Conservation (phyloP, 208 protist genomes). For the Blechomonas ayalai region DNA sequence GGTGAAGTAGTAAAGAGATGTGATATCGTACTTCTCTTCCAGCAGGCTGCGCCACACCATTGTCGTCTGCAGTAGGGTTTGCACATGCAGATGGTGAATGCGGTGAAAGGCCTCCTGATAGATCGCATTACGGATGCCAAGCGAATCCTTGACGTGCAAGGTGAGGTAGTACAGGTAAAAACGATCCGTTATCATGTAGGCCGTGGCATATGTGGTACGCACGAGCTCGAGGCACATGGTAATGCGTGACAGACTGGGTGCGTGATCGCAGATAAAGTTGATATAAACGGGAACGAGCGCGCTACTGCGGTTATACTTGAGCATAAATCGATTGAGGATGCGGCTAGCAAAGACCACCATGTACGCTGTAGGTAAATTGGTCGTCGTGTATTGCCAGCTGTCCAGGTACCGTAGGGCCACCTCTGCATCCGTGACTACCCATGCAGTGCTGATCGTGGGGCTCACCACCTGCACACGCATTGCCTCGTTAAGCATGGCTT, state of each 20-base stretch:
- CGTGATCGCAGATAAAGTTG: constrained; percentile 16
- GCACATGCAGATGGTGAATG: background rate
- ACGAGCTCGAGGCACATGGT: constrained; percentile 12
- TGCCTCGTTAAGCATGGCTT: constrained; percentile 6
- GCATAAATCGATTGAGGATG: constrained; percentile 15
- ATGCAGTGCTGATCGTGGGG: constrained; percentile 6
- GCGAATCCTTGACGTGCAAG: constrained; percentile 2
- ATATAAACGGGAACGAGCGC: constrained; percentile 5
- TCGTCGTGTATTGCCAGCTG: constrained; percentile 2
- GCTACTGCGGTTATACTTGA: constrained; percentile 3
- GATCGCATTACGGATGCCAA: constrained; percentile 7
- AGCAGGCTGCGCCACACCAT: constrained; percentile 9
- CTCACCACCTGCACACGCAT: constrained; percentile 10
- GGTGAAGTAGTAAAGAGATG: constrained; percentile 13
- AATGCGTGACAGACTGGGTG: constrained; percentile 11
- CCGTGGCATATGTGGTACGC: background rate
- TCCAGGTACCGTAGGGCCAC: constrained; percentile 6
- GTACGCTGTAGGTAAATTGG: constrained; percentile 10
- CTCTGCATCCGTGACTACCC: constrained; percentile 14
- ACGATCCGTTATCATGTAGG: constrained; percentile 7
- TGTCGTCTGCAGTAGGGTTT: constrained; percentile 5
- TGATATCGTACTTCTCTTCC: constrained; percentile 7
- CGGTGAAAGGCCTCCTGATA: constrained; percentile 1
- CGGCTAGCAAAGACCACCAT: constrained; percentile 22
- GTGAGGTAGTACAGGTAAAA: constrained; percentile 12